These are phyloP conservation scores for Arthrinium puccinioides DNA, from an alignment of 2,329 filamentous ascomycete genomes.

Conservation along the genomic window DNA sequence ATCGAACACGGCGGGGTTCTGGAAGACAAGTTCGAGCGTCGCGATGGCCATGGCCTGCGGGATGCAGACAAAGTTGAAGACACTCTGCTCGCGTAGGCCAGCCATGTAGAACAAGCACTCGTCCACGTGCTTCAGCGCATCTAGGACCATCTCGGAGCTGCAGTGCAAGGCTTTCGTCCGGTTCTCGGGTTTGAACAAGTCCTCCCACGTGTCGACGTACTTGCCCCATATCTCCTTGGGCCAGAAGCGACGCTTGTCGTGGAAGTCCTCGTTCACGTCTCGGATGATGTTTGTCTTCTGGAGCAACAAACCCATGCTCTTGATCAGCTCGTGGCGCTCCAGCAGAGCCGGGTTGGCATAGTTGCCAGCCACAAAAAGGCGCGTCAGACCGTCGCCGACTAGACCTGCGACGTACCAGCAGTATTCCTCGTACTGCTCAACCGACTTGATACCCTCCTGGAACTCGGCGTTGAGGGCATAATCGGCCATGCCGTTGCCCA, in stretches of 20 bases:
- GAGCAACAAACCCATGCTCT: slow-evolving; percentile 95
- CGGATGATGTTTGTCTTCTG: slow-evolving; percentile 99
- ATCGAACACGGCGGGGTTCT: slow-evolving; percentile 79
- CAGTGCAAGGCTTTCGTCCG: slow-evolving; percentile 72
- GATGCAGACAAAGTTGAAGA: slow-evolving; percentile 98
- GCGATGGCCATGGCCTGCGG: slow-evolving; percentile 97
- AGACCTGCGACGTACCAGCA: slow-evolving; percentile 98
- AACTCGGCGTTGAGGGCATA: slow-evolving; percentile 80
- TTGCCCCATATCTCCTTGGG: slow-evolving; percentile 96
- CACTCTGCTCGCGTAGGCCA: slow-evolving; percentile 87
- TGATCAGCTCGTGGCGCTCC: slow-evolving; percentile 71
- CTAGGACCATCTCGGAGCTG: slow-evolving; percentile 89
- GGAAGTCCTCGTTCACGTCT: slow-evolving; percentile 83
- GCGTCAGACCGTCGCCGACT: slow-evolving; percentile 90
- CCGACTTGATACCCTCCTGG: slow-evolving; percentile 69
- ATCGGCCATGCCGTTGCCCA: slow-evolving; percentile 99
- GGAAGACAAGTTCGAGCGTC: slow-evolving; percentile 85
- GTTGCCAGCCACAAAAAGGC: slow-evolving; percentile 79
- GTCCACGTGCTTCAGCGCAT: slow-evolving; percentile 77
- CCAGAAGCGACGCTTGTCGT: slow-evolving; percentile 87
- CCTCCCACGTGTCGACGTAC: slow-evolving; percentile 82
- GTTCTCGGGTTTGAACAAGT: slow-evolving; percentile 79
- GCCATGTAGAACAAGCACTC: slow-evolving; percentile 98
- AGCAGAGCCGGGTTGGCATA: slow-evolving; percentile 82
- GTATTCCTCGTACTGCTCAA: slow-evolving; percentile 91